Evolutionary conservation across 139 green algal genomes (phyloP).

Genomic region (Pleodorina starrii): DNA sequence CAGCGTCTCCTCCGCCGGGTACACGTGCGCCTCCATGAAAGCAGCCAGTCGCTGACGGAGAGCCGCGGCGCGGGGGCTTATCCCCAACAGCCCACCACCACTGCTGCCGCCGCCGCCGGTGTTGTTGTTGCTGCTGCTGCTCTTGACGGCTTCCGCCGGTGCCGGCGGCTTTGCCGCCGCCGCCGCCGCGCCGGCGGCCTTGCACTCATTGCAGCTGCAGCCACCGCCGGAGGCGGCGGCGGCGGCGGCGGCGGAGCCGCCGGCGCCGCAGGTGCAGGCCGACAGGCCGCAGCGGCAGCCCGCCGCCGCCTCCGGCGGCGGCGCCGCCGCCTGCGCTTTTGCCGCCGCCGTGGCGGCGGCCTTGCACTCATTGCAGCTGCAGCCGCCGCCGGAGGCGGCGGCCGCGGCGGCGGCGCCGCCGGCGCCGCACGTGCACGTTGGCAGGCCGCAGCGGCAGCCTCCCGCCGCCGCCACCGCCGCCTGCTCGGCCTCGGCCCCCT

Average conservation of each 20-base stretch:
- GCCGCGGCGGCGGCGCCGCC: neutral
- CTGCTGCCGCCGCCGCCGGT: conserved; percentile 51
- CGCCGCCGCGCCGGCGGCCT: neutral
- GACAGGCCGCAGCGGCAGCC: neutral
- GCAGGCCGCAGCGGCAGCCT: neutral
- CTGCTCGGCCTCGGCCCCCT: neutral
- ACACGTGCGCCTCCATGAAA: conserved; percentile 90
- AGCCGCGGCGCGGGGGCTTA: conserved; percentile 52
- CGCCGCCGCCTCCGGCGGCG: neutral
- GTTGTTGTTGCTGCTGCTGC: neutral
- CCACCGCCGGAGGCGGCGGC: neutral
- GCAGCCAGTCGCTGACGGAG: conserved; percentile 67
- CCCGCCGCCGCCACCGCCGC: neutral
- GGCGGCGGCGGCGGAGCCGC: neutral
- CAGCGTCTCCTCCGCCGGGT: conserved; percentile 76
- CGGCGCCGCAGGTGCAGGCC: neutral
- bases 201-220: conserved; percentile 3
- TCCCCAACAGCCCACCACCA: conserved; percentile 16
- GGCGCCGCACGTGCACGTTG: neutral
- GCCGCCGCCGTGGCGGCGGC: neutral
- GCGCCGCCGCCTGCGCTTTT: neutral
- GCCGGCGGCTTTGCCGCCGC: neutral
- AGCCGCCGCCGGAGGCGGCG: neutral
- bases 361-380: conserved; percentile 14
- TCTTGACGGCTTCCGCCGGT: neutral